phyloP scores from a whole-genome alignment of 495 filamentous ascomycete species.

The Trichoderma reesei region DNA sequence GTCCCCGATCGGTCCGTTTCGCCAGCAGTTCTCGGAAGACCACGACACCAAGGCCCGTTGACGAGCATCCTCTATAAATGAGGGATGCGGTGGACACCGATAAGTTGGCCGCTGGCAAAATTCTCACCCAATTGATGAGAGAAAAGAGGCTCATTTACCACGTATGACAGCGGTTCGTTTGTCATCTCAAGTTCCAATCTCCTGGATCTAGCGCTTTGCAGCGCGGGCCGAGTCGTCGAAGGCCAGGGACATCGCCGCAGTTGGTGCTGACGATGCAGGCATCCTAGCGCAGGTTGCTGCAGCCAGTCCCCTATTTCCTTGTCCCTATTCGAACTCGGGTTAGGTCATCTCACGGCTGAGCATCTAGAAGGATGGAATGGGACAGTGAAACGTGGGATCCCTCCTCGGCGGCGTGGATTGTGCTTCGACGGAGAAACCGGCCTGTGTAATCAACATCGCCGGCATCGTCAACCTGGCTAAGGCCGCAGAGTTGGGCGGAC shows the following conservation, averaged over 20 bases:
- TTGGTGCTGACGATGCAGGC: slow-evolving; percentile 6
- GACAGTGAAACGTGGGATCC: not conserved
- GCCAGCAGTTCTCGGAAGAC: not conserved
- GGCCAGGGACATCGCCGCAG: not conserved
- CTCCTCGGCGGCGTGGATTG: not conserved
- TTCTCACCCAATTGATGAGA: not conserved
- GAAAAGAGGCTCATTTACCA: not conserved
- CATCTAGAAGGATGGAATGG: slow-evolving; percentile 1
- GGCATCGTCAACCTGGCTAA: no score
- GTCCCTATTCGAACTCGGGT: not conserved
- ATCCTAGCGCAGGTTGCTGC: not conserved
- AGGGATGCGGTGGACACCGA: not conserved
- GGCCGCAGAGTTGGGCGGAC: not conserved
- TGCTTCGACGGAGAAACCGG: not conserved
- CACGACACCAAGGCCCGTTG: not conserved
- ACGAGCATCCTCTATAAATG: not conserved
- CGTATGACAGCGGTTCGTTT: not conserved
- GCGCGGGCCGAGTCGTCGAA: slow-evolving; percentile 3
- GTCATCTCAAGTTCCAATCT: not conserved
- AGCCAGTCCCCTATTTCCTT: not conserved
- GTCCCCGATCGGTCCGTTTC: not conserved
- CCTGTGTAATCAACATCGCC: no score
- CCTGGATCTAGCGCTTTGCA: not conserved
- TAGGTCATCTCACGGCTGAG: not conserved
- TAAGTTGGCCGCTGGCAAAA: not conserved